Base-by-base conservation (phyloP, 2,329 filamentous ascomycete genomes). In the Fusarium siculi region DNA sequence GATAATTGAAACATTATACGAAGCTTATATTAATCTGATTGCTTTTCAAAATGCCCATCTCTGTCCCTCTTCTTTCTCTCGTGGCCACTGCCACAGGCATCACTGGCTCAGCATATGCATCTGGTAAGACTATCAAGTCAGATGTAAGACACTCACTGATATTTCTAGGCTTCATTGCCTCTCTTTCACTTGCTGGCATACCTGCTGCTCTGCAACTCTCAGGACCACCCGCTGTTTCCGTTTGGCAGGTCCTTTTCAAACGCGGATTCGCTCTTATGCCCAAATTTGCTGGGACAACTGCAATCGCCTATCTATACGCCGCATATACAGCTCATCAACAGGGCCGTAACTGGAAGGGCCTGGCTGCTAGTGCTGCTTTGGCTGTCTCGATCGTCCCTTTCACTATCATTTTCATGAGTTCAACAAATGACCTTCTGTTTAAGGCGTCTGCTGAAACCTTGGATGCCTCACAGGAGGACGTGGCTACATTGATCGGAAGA, bases 331-430 rank as follows among this genome's bases (percentile, higher is more conserved):
- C 78, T 5, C 65, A 66, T 34, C 50, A 73, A 16, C 72, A 73
- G 15, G 78, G 78, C 2, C 72, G 72, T 4, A 66, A 65, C 32
- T 85, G 83, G 84, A 76, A 73, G 55, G 79, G 80, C 4, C 81
- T 81, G 55, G 76, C 73, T 14, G 77, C 74, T 2, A 82, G 80
- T 1, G 83, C 74, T 16, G 74, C 60, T 15, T 75, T 82, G 44
- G 78, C 81, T n/a, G 34, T 84, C 10, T 73, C 68, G 39, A 84
- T 85, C 40, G 78, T 85, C 36, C 83, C 84, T 2, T 85, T 80
- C 50, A 85, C 84, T 2, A 5, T 81, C 16, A n/a, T 76, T 28
- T 69, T 80, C 49, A 85, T 85, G 81, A 74, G 60, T 18, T 61
- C 73, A 11, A 85, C 82, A 9, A 85, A 85, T 57, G 66, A 74